A percentile compares a stretch with the other conserved stretches of the same genome.
Conservation (phyloP, 129 eudicot genomes). For the Erigeron canadensis region DNA sequence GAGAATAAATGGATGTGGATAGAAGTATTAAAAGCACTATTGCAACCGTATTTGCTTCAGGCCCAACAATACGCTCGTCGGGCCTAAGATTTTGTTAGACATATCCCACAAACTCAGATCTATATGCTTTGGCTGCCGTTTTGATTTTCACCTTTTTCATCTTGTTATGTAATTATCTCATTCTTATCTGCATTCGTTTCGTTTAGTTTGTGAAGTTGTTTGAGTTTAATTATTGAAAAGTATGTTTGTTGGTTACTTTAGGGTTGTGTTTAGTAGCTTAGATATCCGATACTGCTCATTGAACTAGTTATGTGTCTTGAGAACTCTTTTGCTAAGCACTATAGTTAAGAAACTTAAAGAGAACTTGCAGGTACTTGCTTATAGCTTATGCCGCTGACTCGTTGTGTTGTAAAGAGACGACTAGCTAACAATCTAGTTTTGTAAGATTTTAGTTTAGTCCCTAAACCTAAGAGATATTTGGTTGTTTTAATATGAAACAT, state of each 20-base stretch:
- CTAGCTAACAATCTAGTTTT: background rate
- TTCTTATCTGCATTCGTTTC: background rate
- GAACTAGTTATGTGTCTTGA: too few species aligned
- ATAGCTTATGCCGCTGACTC: background rate
- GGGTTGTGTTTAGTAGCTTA: too few species aligned
- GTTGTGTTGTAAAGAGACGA: background rate
- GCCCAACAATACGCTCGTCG: slow-evolving; percentile 39
- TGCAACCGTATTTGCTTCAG: slow-evolving; percentile 41
- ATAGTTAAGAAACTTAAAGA: background rate
- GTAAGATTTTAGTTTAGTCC: background rate
- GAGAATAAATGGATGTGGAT: slow-evolving; percentile 61
- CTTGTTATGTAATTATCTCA: slow-evolving; percentile 42
- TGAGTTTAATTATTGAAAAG: too few species aligned
- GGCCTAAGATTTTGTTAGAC: slow-evolving; percentile 35
- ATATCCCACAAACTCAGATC: slow-evolving; percentile 70
- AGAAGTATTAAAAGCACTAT: slow-evolving; percentile 59
- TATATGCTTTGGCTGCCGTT: slow-evolving; percentile 58
- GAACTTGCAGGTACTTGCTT: background rate
- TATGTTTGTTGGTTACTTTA: too few species aligned
- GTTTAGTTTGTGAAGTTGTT: too few species aligned
- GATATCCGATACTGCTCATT: too few species aligned
- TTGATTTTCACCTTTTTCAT: slow-evolving; percentile 45
- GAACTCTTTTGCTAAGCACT: background rate
- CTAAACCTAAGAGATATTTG: background rate
- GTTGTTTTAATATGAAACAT: too few species aligned